Evolutionary conservation across 2,329 filamentous ascomycete species (phyloP), one percentile per base, ranked within the genome.

Genomic region (Fusarium sp.): DNA sequence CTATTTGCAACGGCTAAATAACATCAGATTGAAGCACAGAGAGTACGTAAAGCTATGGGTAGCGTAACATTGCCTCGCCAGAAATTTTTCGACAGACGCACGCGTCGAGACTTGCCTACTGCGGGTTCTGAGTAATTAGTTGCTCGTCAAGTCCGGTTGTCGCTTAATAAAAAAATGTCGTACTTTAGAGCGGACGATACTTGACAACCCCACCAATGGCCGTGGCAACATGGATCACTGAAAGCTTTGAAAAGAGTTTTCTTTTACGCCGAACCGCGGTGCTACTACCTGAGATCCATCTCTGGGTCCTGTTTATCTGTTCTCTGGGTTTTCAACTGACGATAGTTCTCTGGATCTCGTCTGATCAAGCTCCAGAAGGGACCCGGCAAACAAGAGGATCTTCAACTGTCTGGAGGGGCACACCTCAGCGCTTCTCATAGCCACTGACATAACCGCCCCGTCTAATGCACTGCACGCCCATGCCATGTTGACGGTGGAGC

Each of bases 111-210:
- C 67, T 55, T 39, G 36, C 42, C 56, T 66, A 43, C 58, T 66
- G 62, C 49, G 62, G 58, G 52, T 46, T 63, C 62, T 41, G 48
- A 64, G 62, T 56, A 65, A 59, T 66, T 65, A 70, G 67, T 58
- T 60, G 45, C 52, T 70, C 67, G 67, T 70, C 55, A 54, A 68
- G 58, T 64, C 67, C 67, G 64, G 67, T 34, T 51, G 51, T 64
- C 58, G 41, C 64, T 64, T 58, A 51, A 54, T 48, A 35, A 58
- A 45, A 65, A 65, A 51, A 34, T 24, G 49, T 29, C 26, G 46
- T 46, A 28, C 29, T 48, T 19, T n/a, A 40, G 19, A 19, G 32
- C 31, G 40, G 31, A 24, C 4, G 40, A 47, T 15, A 26, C 24
- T 38, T 29, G 26, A 64, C 22, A 42, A 59, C 69, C 58, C 65